phyloP scores from a whole-genome alignment of 202 grass and related monocot species.

The Elaeis oleifera region DNA sequence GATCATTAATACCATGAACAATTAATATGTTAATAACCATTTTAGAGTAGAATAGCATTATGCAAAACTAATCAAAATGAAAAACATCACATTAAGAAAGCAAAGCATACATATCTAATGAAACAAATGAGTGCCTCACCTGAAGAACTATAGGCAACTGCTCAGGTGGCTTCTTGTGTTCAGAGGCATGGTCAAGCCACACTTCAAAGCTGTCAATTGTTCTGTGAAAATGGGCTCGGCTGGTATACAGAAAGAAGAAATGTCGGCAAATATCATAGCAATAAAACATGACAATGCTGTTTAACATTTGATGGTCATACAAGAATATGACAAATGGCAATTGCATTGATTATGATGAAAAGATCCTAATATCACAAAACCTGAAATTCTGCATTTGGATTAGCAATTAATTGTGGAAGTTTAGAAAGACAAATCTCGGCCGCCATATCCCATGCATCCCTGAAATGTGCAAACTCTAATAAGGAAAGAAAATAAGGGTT shows the following conservation, averaged over 20 bases:
- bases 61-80: too few species aligned
- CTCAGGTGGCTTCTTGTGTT: conserved; percentile 91
- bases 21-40: too few species aligned
- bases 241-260: conserved; percentile 33
- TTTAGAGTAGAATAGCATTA: too few species aligned
- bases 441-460: conserved; percentile 99
- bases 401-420: conserved; percentile 64
- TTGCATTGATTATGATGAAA: too few species aligned
- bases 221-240: conserved; percentile 98
- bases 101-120: neutral
- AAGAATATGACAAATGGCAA: too few species aligned
- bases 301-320: too few species aligned
- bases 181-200: conserved; percentile 92
- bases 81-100: neutral
- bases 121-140: conserved; percentile 18
- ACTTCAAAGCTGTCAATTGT: conserved; percentile 92
- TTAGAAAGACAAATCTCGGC: conserved; percentile 96
- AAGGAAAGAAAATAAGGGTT: conserved; percentile 18
- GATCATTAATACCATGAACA: too few species aligned
- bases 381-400: conserved; percentile 92
- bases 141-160: conserved; percentile 91
- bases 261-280: conserved; percentile 23
- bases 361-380: conserved; percentile 15
- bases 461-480: conserved; percentile 26
- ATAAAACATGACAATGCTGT: conserved; percentile 6